phyloP scores from a whole-genome alignment of 2,329 filamentous ascomycete genomes.

The Sarocladiaceae sp. region DNA sequence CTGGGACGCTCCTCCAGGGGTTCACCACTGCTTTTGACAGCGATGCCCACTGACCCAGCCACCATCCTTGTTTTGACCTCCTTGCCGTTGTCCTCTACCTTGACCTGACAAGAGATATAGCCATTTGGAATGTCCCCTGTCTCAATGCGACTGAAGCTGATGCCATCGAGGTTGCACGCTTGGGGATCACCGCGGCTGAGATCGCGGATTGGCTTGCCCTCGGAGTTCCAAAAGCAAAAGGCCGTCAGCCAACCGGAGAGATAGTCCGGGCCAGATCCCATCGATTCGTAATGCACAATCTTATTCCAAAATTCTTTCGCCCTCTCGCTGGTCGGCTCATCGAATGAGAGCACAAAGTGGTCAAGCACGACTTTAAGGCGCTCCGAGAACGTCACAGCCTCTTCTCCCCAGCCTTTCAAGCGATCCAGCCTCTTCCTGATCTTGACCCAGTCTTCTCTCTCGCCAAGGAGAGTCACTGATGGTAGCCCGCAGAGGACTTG shows the following conservation, averaged over 20 bases:
- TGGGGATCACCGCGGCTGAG: not conserved
- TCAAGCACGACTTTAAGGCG: constrained; percentile 31
- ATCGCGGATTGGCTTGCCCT: not conserved
- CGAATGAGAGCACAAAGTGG: constrained; percentile 31
- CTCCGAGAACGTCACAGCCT: constrained; percentile 25
- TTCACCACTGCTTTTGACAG: not conserved
- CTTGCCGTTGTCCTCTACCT: not conserved
- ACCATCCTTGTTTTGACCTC: not conserved
- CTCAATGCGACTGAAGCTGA: not conserved
- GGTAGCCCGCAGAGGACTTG: constrained; percentile 39
- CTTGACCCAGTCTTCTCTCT: constrained; percentile 36
- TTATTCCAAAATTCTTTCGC: constrained; percentile 31
- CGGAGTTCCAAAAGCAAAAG: not conserved
- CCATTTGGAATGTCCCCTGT: not conserved
- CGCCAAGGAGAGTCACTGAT: constrained; percentile 43
- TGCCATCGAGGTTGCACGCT: not conserved
- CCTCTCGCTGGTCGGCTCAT: constrained; percentile 17
- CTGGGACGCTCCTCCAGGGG: not conserved
- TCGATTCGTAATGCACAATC: constrained; percentile 10
- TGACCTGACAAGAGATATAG: not conserved
- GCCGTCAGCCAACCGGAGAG: not conserved
- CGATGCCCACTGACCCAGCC: not conserved
- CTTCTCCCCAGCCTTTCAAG: constrained; percentile 27
- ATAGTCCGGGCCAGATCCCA: not conserved
- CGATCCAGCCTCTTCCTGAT: constrained; percentile 28